Percentiles rank a stretch among this genome's conserved stretches.
Evolutionary conservation across 2,329 filamentous ascomycete species (phyloP).

Genomic region (Cercospora zeae-maydis): DNA sequence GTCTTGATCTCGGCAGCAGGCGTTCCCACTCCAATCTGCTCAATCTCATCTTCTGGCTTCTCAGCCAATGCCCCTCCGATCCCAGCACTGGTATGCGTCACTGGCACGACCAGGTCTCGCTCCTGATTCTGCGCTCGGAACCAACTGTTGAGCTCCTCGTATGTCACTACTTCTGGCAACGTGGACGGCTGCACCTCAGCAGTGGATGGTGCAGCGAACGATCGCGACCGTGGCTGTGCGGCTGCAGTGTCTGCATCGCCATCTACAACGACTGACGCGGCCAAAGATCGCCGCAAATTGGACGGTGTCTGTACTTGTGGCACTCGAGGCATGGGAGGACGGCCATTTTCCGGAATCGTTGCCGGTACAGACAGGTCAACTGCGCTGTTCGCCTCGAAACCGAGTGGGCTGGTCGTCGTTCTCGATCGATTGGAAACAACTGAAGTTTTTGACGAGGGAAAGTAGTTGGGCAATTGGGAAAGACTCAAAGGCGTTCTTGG

Average conservation of each 20-base stretch:
- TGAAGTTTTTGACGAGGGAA: slow-evolving; percentile 6
- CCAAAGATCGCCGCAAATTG: not conserved
- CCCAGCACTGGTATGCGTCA: not conserved
- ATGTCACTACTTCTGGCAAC: slow-evolving; percentile 8
- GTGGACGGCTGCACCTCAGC: slow-evolving; percentile 3
- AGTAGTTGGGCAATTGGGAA: slow-evolving; percentile 13
- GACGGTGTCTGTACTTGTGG: not conserved
- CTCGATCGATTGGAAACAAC: slow-evolving; percentile 11
- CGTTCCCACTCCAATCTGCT: slow-evolving; percentile 3
- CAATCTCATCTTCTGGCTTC: slow-evolving; percentile 16
- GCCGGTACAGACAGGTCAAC: slow-evolving; percentile 14
- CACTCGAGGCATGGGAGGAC: not conserved
- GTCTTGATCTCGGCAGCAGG: slow-evolving; percentile 5
- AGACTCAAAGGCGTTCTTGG: slow-evolving; percentile 16
- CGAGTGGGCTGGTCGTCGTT: slow-evolving; percentile 15
- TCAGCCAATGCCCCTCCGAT: not conserved
- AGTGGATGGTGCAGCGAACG: not conserved
- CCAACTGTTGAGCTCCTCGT: slow-evolving; percentile 6
- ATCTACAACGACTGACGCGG: not conserved
- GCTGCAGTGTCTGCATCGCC: not conserved
- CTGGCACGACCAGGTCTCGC: slow-evolving; percentile 10
- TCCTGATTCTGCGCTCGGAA: slow-evolving; percentile 12
- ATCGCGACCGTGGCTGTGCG: slow-evolving; percentile 1
- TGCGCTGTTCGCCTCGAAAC: slow-evolving; percentile 5
- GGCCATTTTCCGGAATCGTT: slow-evolving; percentile 16